Evolutionary conservation across 805 yeast genomes (phyloP).

Genomic region (Ogataea kodamae): DNA sequence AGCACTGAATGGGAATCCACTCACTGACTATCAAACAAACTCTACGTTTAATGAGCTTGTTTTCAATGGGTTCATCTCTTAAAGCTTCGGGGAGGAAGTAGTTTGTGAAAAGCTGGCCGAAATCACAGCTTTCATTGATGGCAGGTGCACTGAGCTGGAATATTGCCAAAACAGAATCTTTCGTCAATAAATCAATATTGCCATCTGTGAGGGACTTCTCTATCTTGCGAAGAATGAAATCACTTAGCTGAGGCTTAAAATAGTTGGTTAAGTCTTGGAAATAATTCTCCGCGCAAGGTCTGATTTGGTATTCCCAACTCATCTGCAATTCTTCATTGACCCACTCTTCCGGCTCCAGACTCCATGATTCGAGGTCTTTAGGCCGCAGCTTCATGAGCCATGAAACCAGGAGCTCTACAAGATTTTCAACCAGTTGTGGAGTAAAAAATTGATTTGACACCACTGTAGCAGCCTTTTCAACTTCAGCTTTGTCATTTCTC

Average conservation of each 20-base stretch:
- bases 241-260: constrained; percentile 55
- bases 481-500: constrained; percentile 61
- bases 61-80: constrained; percentile 44
- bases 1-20: constrained; percentile 72
- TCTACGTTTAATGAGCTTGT: constrained; percentile 69
- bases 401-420: constrained; percentile 64
- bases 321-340: constrained; percentile 72
- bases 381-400: constrained; percentile 76
- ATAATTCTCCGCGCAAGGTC: constrained; percentile 85
- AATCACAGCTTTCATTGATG: constrained; percentile 61
- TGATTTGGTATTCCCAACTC: constrained; percentile 78
- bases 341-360: constrained; percentile 89
- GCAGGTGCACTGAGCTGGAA: constrained; percentile 74
- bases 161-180: constrained; percentile 78
- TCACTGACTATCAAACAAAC: constrained; percentile 72
- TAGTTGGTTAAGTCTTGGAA: constrained; percentile 68
- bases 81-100: constrained; percentile 67
- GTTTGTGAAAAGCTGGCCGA: constrained; percentile 57
- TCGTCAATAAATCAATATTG: constrained; percentile 49
- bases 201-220: constrained; percentile 35
- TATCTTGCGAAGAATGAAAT: constrained; percentile 57
- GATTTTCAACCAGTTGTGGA: constrained; percentile 47
- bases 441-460: constrained; percentile 57
- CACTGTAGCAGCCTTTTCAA: constrained; percentile 51
- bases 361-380: constrained; percentile 78